phyloP scores from a whole-genome alignment of 306 rosid species.

The Abrus precatorius region DNA sequence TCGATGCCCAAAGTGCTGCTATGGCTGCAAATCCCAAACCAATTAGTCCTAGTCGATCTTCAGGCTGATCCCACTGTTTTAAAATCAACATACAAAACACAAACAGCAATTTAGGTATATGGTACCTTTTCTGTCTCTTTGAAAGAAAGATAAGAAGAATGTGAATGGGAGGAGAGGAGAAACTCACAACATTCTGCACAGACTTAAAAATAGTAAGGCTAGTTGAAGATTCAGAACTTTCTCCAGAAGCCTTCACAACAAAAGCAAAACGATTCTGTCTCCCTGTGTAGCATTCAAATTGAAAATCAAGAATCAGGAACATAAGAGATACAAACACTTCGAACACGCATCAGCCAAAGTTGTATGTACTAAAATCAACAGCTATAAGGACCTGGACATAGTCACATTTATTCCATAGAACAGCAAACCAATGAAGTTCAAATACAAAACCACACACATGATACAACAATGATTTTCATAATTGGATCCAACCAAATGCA shows the following conservation, averaged over 20 bases:
- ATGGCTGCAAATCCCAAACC: slow-evolving; percentile 88
- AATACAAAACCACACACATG: neutral
- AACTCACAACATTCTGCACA: slow-evolving; percentile 80
- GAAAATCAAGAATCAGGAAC: neutral
- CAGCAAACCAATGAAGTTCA: slow-evolving; percentile 32
- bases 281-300: slow-evolving; percentile 54
- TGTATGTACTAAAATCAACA: slow-evolving; percentile 34
- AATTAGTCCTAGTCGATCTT: slow-evolving; percentile 74
- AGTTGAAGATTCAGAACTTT: slow-evolving; percentile 77
- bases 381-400: neutral
- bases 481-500: slow-evolving; percentile 9
- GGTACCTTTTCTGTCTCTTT: neutral
- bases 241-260: slow-evolving; percentile 76
- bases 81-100: slow-evolving; percentile 40
- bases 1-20: slow-evolving; percentile 73
- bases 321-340: neutral
- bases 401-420: slow-evolving; percentile 2
- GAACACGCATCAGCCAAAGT: slow-evolving; percentile 10
- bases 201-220: slow-evolving; percentile 74
- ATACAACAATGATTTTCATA: neutral
- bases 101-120: slow-evolving; percentile 16
- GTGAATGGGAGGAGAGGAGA: neutral
- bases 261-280: slow-evolving; percentile 50
- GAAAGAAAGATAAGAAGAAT: slow-evolving; percentile 34
- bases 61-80: slow-evolving; percentile 78